phyloP scores from a whole-genome alignment of 2,329 filamentous ascomycete genomes.

The Alternaria ethzedia region DNA sequence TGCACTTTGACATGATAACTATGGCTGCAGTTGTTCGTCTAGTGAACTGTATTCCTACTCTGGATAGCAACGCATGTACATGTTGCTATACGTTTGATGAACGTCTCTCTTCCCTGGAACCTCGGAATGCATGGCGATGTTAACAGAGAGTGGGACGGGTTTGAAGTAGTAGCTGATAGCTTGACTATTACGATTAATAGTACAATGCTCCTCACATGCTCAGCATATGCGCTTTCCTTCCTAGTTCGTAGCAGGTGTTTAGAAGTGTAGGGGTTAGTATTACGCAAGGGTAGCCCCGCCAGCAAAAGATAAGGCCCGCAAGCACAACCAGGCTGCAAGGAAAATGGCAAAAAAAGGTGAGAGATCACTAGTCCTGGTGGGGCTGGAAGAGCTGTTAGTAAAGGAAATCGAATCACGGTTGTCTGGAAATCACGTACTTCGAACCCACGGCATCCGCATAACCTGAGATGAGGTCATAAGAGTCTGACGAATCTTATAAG shows the following conservation, averaged over 20 bases:
- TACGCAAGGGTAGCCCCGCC: not conserved
- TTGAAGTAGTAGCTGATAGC: not conserved
- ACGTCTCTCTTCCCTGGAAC: not conserved
- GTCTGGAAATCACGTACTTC: constrained; percentile 21
- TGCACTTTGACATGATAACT: not conserved
- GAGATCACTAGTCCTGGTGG: constrained; percentile 16
- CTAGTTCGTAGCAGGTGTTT: not conserved
- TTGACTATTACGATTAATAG: accelerated
- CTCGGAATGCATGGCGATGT: not conserved
- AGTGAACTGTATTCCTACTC: not conserved
- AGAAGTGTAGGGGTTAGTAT: not conserved
- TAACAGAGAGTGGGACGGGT: not conserved
- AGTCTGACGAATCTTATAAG: constrained; percentile 52
- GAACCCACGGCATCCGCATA: constrained; percentile 56
- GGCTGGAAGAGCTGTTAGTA: constrained; percentile 10
- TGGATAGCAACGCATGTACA: not conserved
- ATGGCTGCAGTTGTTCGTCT: not conserved
- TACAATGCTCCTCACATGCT: not conserved
- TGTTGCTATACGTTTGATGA: not conserved
- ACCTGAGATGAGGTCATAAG: constrained; percentile 44
- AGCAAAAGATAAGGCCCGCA: not conserved
- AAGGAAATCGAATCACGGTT: not conserved
- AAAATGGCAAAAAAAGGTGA: constrained; percentile 7
- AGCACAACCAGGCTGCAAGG: not conserved
- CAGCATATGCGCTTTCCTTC: not conserved